phyloP scores from a whole-genome alignment of 352 stramenopile species.

The Phytophthora pisi region DNA sequence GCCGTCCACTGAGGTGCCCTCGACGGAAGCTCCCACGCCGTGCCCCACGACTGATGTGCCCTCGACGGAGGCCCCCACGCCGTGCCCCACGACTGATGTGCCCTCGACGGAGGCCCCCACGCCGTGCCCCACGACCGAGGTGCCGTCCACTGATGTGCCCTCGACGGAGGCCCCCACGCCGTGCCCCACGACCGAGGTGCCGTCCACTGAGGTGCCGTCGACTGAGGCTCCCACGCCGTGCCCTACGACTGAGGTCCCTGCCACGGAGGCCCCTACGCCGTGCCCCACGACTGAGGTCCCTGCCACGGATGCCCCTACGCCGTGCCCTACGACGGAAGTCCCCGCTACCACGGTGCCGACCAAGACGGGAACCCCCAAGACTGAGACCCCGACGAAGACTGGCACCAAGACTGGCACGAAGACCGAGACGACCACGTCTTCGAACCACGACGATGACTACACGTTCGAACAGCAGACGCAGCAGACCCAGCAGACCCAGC shows the following conservation, averaged over 20 bases:
- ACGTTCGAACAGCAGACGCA: conserved; percentile 19
- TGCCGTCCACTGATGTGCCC: conserved; percentile 3
- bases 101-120: too few relatives aligned
- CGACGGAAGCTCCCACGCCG: conserved; percentile 15
- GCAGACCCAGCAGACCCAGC: conserved; percentile 21
- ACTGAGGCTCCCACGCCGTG: conserved; percentile 19
- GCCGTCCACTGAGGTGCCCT: conserved; percentile 1
- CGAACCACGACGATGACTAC: conserved; percentile 27
- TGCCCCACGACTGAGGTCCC: conserved; percentile 19
- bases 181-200: conserved; percentile 9
- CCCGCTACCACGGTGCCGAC: conserved; percentile 2
- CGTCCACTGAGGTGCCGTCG: conserved; percentile 1
- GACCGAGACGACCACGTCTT: conserved; percentile 23
- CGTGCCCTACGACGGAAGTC: conserved; percentile 9
- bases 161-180: conserved; percentile 17
- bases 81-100: conserved; percentile 14
- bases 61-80: conserved; percentile 10
- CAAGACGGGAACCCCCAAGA: conserved; percentile 14
- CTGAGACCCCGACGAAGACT: conserved; percentile 7
- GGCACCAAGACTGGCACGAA: conserved; percentile 11
- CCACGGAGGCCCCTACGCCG: conserved; percentile 20
- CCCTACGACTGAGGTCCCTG: conserved; percentile 17
- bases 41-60: conserved; percentile 21
- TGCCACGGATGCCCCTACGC: conserved; percentile 11
- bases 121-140: conserved; percentile 15